Percentiles rank a stretch among this genome's conserved stretches.
phyloP scores from a whole-genome alignment of 2,329 filamentous ascomycete species.

The Metarhizium robertsii region DNA sequence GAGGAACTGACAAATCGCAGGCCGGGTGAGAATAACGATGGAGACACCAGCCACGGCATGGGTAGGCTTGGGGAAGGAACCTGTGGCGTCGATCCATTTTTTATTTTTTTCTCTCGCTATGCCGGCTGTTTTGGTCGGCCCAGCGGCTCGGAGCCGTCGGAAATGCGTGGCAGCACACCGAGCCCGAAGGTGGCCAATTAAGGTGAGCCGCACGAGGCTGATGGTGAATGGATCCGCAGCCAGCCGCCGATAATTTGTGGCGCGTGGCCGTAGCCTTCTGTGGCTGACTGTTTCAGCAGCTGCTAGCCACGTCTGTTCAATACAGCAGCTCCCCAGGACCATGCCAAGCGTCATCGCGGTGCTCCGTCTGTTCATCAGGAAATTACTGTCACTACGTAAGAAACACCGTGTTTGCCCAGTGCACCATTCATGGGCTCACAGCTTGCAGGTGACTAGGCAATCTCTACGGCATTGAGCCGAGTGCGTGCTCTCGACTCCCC shows the following conservation, averaged over 20 bases:
- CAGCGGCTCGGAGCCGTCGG: conserved; percentile 21
- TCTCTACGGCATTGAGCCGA: background rate
- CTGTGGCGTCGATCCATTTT: conserved; percentile 10
- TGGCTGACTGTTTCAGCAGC: background rate
- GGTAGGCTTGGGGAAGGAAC: background rate
- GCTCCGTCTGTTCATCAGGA: background rate
- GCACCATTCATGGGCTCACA: background rate
- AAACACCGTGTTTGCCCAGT: background rate
- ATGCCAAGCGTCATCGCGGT: background rate
- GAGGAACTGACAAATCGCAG: conserved; percentile 1
- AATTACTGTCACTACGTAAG: background rate
- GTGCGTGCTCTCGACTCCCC: background rate
- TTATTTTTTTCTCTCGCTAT: conserved; percentile 7
- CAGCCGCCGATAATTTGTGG: conserved; percentile 3
- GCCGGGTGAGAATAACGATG: background rate
- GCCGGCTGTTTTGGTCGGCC: conserved; percentile 10
- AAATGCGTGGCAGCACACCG: conserved; percentile 11
- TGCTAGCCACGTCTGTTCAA: background rate
- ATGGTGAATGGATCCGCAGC: too few relatives aligned
- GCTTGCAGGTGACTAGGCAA: background rate
- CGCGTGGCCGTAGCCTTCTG: background rate
- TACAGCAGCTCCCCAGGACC: background rate
- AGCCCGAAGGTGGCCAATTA: conserved; percentile 9
- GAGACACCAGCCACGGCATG: conserved; percentile 9
- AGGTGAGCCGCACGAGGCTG: background rate